Conservation (phyloP, 2,329 filamentous ascomycete species). For the Penicillium griseofulvum region DNA sequence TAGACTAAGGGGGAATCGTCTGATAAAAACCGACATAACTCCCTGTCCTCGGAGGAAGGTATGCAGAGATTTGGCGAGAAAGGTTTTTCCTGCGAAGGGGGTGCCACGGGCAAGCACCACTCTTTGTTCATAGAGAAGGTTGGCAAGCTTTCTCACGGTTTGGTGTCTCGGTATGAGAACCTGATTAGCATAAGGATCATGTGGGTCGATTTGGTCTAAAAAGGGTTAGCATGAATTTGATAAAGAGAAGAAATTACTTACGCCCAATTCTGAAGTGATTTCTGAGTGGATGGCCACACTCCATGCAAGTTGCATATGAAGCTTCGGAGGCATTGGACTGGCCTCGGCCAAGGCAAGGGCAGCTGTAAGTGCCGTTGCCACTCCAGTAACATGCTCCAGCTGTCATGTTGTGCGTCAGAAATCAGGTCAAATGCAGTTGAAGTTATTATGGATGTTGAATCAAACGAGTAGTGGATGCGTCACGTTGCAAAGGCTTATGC, state of each 20-base stretch:
- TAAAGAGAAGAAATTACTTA: neutral
- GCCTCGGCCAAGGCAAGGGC: neutral
- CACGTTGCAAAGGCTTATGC: neutral
- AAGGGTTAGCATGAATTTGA: neutral
- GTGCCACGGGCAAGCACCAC: neutral
- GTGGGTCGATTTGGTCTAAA: neutral
- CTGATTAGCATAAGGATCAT: neutral
- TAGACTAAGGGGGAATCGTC: neutral
- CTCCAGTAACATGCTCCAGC: neutral
- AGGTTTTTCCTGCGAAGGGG: neutral
- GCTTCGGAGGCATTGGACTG: neutral
- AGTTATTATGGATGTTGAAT: too few species aligned
- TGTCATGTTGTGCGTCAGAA: neutral
- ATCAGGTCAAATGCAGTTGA: too few species aligned
- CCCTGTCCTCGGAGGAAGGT: neutral
- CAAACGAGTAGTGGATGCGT: neutral
- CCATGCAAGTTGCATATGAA: neutral
- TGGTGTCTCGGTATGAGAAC: neutral
- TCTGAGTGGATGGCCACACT: neutral
- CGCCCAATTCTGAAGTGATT: neutral
- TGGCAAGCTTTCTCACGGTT: neutral
- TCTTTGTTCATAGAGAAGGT: neutral
- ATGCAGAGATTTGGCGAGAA: neutral
- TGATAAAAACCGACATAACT: neutral
- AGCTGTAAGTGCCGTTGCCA: neutral